Conservation (phyloP, 2,329 filamentous ascomycete species). For the Sporothrix schenckii region DNA sequence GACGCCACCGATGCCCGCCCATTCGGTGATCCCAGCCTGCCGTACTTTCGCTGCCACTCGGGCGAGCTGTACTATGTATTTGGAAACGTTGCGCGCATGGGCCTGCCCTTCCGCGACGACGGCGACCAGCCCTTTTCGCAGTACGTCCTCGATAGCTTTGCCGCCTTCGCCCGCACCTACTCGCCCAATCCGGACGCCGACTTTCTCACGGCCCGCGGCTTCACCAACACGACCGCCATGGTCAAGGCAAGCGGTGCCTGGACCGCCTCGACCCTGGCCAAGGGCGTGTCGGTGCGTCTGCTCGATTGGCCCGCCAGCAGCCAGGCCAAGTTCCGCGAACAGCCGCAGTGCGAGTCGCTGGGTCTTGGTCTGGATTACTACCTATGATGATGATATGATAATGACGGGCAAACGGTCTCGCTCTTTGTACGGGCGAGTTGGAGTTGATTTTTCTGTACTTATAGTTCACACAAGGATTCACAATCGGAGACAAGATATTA, state of each 20-base stretch:
- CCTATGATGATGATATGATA: slow-evolving; percentile 27
- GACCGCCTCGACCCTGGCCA: slow-evolving; percentile 44
- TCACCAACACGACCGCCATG: slow-evolving; percentile 40
- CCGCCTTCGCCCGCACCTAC: slow-evolving; percentile 53
- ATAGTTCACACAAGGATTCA: neutral
- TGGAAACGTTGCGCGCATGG: slow-evolving; percentile 51
- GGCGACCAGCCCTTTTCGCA: slow-evolving; percentile 46
- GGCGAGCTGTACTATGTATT: slow-evolving; percentile 59
- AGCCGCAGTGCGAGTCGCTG: slow-evolving; percentile 54
- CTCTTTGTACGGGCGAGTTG: neutral
- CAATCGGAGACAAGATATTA: neutral
- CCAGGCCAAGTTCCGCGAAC: slow-evolving; percentile 51
- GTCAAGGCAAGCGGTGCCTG: slow-evolving; percentile 42
- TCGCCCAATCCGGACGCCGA: slow-evolving; percentile 54
- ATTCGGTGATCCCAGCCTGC: slow-evolving; percentile 48
- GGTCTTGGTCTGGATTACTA: slow-evolving; percentile 52
- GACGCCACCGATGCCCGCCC: slow-evolving; percentile 44
- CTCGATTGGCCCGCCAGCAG: slow-evolving; percentile 49
- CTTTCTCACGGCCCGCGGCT: slow-evolving; percentile 51
- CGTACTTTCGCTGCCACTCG: slow-evolving; percentile 60
- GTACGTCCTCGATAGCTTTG: slow-evolving; percentile 53
- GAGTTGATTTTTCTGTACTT: neutral
- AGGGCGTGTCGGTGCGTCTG: slow-evolving; percentile 49
- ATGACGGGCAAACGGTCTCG: neutral
- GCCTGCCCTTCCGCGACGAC: slow-evolving; percentile 51